Evolutionary conservation across 805 yeast species (phyloP), one percentile per base, ranked within the genome.

Genomic region (Metschnikowia proteae): DNA sequence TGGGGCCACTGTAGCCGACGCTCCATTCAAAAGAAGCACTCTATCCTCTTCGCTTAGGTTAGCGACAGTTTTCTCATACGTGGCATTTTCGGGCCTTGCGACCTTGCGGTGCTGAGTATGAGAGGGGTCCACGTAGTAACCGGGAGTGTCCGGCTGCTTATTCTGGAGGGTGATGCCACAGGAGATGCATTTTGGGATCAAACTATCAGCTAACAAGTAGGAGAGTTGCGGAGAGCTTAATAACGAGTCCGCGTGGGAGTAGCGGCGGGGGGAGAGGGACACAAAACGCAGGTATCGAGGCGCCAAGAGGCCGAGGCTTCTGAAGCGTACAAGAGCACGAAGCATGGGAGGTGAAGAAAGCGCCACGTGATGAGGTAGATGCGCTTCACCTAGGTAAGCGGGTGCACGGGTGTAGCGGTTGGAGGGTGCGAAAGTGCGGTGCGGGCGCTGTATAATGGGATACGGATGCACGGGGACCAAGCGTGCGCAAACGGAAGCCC

Each of bases 101-200:
- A 36, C 25, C 13, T 43, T 30, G 23, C 34, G 27, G 35, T 39
- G 34, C 4, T 23, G 23, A 6, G 41, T 11, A 8, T 38, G 13
- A 17, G 54, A 37, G 2, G 51, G 50, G 40, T 45, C 52, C 13
- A 56, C 53, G 54, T 68, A 81, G 57, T 57, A 83, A 1, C 87
- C 87, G 0, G 71, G 68, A 26, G 58, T 51, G 0, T 45, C 35
- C 0, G 70, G 61, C 43, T 74, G 65, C 0, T 48, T 53, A 5
- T 59, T 58, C 56, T 84, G 88, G 22, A 83, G 62, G 7, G 55
- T 53, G 6, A 81, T 65, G 27, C 88, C 88, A 66, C 90, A 84
- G 2, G 86, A 75, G 4, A 67, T 59, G 60, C 89, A 83, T 39
- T 55, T 52, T 6, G 58, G 60, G 17, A 46, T 46, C 11, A 56